These are phyloP conservation scores for Lactarius quietus DNA, from an alignment of 768 basidiomycete species.

Conservation along the genomic window DNA sequence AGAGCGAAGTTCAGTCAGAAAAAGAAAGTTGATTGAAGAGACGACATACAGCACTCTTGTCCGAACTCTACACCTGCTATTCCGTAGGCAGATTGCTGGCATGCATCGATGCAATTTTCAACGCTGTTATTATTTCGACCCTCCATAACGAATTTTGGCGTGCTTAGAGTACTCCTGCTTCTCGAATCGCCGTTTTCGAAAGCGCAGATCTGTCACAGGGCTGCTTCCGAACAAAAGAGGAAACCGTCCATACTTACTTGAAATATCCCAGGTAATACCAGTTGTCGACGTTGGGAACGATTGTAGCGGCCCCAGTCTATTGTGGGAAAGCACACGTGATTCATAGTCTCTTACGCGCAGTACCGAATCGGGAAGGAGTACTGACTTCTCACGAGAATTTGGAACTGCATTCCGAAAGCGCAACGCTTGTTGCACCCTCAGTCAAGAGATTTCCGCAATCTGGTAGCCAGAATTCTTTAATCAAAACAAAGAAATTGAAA, in stretches of 20 bases:
- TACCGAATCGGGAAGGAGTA: too few relatives aligned
- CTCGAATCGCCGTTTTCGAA: conserved; percentile 33
- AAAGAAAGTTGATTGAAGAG: too few relatives aligned
- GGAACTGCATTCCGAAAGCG: conserved; percentile 54
- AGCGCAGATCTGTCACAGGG: conserved; percentile 9
- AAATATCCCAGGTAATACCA: conserved; percentile 74
- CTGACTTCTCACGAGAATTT: too few relatives aligned
- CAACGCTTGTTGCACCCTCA: conserved; percentile 43
- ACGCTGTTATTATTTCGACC: conserved; percentile 46
- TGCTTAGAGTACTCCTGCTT: conserved; percentile 34
- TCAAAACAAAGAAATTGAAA: too few relatives aligned
- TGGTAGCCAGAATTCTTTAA: too few relatives aligned
- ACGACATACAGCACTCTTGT: too few relatives aligned
- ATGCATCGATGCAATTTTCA: conserved; percentile 56
- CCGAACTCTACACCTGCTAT: conserved; percentile 36
- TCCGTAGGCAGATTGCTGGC: conserved; percentile 50
- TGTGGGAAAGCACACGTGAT: too few relatives aligned
- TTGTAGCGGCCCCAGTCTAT: too few relatives aligned
- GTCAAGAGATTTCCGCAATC: conserved; percentile 60
- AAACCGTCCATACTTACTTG: conserved; percentile 45
- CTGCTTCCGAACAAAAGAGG: conserved; percentile 6
- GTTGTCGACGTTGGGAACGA: conserved; percentile 50
- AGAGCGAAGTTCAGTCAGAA: too few relatives aligned
- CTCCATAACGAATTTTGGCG: conserved; percentile 30
- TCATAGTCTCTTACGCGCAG: too few relatives aligned